Evolutionary conservation across 2,329 filamentous ascomycete species (phyloP), one percentile per base, ranked within the genome.

Genomic region (Colletotrichum noveboracense): DNA sequence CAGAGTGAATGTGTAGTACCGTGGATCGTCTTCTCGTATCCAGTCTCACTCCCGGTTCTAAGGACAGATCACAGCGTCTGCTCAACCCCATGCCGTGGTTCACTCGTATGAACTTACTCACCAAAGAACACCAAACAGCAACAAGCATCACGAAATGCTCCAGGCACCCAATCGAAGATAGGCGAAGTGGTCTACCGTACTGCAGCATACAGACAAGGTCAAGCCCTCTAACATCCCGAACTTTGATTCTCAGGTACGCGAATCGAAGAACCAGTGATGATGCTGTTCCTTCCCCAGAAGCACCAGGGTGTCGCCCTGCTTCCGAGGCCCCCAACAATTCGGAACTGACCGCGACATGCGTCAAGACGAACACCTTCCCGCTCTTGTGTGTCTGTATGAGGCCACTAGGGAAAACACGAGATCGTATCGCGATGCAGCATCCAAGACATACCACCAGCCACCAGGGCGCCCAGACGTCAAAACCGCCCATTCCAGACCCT

Each of bases 401-500:
- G 18, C 32, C 56, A 24, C 14, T 13, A 52, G n/a, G 7, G 5
- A 55, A 36, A 13, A 62, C 36, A 52, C 9, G 34, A 48, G 26
- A 52, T 70, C 67, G 26, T 48, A 52, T 70, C 18, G 26, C 34
- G 56, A 70, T 70, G 56, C 24, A 38, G 36, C 36, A 26, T 48
- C 26, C 56, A 24, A 70, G 36, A 62, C 56, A 70, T 16, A 24
- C 34, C 14, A 32, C 67, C 67, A 43, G 55, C 56, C 55, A 52
- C 34, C 56, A 62, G 26, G 36, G 34, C 56, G 26, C n/a, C 56
- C 30, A 56, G 30, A 14, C 21, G 24, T 18, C 12, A 34, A 30
- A 52, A 56, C 24, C 21, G 58, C 30, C 74, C 70, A 26, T 69
- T 75, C 70, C 64, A 75, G 74, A 68, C 64, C 64, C 18, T 65